These are phyloP conservation scores for Aspergillus neotritici DNA, from an alignment of 2,329 filamentous ascomycete species.

Conservation along the genomic window DNA sequence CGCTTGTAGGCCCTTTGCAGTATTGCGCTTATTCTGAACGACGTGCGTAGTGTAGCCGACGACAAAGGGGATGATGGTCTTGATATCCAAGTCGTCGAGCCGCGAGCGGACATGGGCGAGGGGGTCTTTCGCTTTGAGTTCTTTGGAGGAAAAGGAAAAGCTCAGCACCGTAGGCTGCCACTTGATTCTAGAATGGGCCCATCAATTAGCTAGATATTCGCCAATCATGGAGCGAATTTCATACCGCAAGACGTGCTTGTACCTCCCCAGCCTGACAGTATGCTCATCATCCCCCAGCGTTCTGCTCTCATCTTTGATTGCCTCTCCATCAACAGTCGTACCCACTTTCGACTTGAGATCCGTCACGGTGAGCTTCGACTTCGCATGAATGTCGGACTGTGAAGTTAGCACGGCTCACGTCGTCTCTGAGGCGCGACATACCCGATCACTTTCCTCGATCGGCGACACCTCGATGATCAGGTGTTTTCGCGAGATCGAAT, in stretches of 20 bases:
- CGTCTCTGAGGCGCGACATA: slow-evolving; percentile 36
- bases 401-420: slow-evolving; percentile 9
- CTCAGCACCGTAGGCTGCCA: slow-evolving; percentile 80
- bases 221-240: not conserved
- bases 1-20: slow-evolving; percentile 77
- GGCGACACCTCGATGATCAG: slow-evolving; percentile 66
- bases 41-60: slow-evolving; percentile 73
- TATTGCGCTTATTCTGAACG: slow-evolving; percentile 83
- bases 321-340: slow-evolving; percentile 68
- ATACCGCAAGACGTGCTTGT: slow-evolving; percentile 49
- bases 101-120: slow-evolving; percentile 57
- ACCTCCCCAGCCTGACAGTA: slow-evolving; percentile 66
- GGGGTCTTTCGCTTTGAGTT: slow-evolving; percentile 59
- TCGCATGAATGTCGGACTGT: slow-evolving; percentile 57
- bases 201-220: not conserved
- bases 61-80: slow-evolving; percentile 69
- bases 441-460: slow-evolving; percentile 62
- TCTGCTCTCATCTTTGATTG: slow-evolving; percentile 58
- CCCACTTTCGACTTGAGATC: slow-evolving; percentile 82
- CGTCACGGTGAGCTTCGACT: slow-evolving; percentile 66
- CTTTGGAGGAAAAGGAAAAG: slow-evolving; percentile 69
- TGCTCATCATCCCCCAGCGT: slow-evolving; percentile 55
- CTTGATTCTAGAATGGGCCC: slow-evolving; percentile 51
- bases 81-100: slow-evolving; percentile 83
- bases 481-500: slow-evolving; percentile 84